A percentile compares a stretch with the other conserved stretches of the same genome.
These are phyloP conservation scores for Eucalyptus polybractea DNA, from an alignment of 345 rosid genomes.

Conservation along the genomic window DNA sequence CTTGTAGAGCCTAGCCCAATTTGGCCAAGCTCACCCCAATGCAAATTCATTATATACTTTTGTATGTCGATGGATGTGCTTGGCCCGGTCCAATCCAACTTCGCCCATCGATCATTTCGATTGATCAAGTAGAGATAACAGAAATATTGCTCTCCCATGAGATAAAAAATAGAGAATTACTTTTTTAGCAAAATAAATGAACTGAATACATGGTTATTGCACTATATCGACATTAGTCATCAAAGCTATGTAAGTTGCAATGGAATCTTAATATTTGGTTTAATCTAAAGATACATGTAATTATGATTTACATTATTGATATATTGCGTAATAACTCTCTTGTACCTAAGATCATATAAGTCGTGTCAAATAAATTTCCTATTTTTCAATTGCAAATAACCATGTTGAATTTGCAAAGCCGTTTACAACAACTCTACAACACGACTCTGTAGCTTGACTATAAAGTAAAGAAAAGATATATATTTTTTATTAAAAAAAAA, in stretches of 20 bases:
- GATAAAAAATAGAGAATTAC: background rate
- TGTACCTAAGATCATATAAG: background rate
- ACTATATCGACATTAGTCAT: background rate
- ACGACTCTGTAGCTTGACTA: background rate
- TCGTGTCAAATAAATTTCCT: background rate
- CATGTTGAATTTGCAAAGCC: background rate
- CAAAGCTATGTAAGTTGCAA: background rate
- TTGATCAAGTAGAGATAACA: background rate
- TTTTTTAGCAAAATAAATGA: background rate
- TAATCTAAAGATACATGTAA: background rate
- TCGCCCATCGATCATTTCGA: fast-evolving
- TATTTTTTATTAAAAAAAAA: background rate
- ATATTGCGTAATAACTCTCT: background rate
- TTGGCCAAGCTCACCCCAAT: background rate
- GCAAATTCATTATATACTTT: background rate
- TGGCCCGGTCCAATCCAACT: fast-evolving
- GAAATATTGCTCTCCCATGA: background rate
- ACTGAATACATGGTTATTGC: background rate
- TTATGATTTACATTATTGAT: background rate
- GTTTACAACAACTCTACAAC: background rate
- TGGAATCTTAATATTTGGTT: background rate
- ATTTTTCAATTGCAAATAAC: background rate
- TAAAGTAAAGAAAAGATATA: background rate
- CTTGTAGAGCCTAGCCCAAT: background rate
- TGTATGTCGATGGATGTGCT: background rate